Percentiles rank a stretch among this genome's conserved stretches.
Evolutionary conservation across 176 grass and related monocot genomes (phyloP).

Genomic region (Musa schizocarpa): DNA sequence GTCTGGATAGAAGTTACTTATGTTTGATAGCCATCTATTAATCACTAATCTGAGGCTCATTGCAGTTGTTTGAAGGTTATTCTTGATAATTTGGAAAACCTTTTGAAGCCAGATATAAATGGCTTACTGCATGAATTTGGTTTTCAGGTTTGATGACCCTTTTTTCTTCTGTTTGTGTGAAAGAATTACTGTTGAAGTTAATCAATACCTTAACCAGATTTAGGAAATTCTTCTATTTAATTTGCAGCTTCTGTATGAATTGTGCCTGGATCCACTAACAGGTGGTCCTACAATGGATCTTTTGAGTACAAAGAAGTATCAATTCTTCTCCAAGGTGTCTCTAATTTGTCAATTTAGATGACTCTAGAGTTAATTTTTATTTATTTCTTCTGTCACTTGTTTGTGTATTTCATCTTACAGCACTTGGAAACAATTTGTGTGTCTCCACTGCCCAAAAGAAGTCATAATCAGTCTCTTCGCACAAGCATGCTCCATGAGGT

Average conservation of each 20-base stretch:
- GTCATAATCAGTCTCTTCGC: constrained; percentile 67
- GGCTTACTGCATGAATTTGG: constrained; percentile 74
- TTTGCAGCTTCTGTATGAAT: constrained; percentile 77
- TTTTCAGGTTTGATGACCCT: constrained; percentile 65
- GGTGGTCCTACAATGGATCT: constrained; percentile 77
- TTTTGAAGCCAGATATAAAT: constrained; percentile 72
- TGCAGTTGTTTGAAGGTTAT: constrained; percentile 91
- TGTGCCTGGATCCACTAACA: constrained; percentile 65
- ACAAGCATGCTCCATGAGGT: constrained; percentile 96
- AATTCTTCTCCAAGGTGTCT: constrained; percentile 86
- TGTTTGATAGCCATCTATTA: constrained; percentile 16
- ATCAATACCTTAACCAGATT: background rate
- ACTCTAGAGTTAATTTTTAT: constrained; percentile 13
- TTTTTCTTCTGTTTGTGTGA: background rate
- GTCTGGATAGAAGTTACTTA: constrained; percentile 16
- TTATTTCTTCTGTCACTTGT: constrained; percentile 3
- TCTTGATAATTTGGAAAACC: constrained; percentile 88
- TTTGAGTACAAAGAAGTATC: constrained; percentile 82
- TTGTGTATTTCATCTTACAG: constrained; percentile 29
- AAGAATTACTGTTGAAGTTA: background rate
- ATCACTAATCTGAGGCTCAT: background rate
- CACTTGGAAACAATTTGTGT: constrained; percentile 67
- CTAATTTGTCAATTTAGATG: constrained; percentile 18
- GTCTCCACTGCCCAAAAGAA: constrained; percentile 74
- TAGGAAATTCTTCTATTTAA: background rate